A percentile compares a stretch with the other conserved stretches of the same genome.
Evolutionary conservation across 2,329 filamentous ascomycete species (phyloP).

Genomic region (Mycosphaerella arachidis): DNA sequence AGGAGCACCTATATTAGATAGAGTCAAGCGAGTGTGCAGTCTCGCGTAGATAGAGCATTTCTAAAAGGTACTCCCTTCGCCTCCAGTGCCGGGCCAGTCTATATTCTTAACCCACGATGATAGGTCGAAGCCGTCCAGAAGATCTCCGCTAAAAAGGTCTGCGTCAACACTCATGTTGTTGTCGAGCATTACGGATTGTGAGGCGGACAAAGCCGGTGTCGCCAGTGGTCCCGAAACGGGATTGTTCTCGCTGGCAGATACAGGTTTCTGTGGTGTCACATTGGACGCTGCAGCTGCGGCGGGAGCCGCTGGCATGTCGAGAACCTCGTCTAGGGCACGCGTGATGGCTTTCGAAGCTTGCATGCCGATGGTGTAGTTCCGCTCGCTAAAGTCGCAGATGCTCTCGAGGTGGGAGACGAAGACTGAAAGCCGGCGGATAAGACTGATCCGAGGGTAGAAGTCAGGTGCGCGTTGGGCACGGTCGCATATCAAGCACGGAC

Average conservation of each 20-base stretch:
- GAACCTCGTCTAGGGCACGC: constrained; percentile 17
- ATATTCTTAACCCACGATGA: constrained; percentile 15
- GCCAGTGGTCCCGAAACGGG: neutral
- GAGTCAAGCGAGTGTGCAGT: neutral
- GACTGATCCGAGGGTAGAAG: constrained; percentile 7
- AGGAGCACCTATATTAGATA: neutral
- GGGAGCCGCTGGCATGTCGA: constrained; percentile 7
- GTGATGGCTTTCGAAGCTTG: constrained; percentile 19
- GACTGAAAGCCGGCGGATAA: constrained; percentile 21
- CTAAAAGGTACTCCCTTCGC: constrained; percentile 12
- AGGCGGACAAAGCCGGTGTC: neutral
- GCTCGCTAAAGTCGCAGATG: constrained; percentile 15
- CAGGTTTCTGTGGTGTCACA: neutral
- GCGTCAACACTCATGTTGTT: neutral
- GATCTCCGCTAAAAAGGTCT: constrained; percentile 4
- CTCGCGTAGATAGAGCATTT: neutral
- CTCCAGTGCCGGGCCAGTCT: constrained; percentile 14
- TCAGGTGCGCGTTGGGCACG: too few species aligned
- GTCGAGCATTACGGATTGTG: neutral
- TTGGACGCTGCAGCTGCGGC: neutral
- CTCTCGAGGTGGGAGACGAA: constrained; percentile 20
- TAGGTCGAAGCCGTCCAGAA: constrained; percentile 13
- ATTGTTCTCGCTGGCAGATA: neutral
- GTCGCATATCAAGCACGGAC: too few species aligned
- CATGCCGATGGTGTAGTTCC: constrained; percentile 20